Evolutionary conservation across 2,329 filamentous ascomycete species (phyloP), one percentile per base, ranked within the genome.

Genomic region (Remersonia thermophila): DNA sequence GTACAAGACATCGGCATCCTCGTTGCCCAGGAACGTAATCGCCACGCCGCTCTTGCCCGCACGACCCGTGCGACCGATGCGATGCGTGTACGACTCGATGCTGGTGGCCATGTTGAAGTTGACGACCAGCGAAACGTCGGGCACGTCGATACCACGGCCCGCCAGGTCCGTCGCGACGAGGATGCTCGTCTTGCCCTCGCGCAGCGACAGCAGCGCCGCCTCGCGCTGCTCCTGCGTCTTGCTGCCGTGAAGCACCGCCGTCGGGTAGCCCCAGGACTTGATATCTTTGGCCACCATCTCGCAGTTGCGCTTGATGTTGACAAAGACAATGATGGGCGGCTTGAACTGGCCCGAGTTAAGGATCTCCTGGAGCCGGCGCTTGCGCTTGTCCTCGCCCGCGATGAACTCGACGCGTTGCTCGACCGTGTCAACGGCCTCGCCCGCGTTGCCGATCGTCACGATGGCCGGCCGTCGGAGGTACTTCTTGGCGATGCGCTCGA

Each of bases 271-370:
- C 77, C 91, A 91, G 35, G 82, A 73, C 55, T 93, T 91, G 66
- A 98, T 91, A 54, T 96, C 89, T 42, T 84, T 75, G 3, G 89
- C 89, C 32, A 98, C 81, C 40, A 85, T 83, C 57, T 98, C 91
- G 65, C 89, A 96, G 65, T 96, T 96, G 50, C 87, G 83, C 64
- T 96, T 96, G 76, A 96, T 95, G 61, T 98, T 98, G 73, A 98
- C 91, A 57, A 98, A 98, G 45, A 98, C 87, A 51, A 98, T 98
- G 58, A 98, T 93, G 12, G 91, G 91, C 7, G 89, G 75, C 7
- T 73, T 68, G 60, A 87, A 96, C 47, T 86, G 80, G 47, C 78
- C 69, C 1, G 81, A 86, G 32, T 72, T 67, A 27, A 98, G 75
- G 42, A 98, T 91, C 52, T 96, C 85, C 48, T 79, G 73, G n/a